Evolutionary conservation across 108 stramenopile genomes (phyloP), one percentile per base, ranked within the genome.

Genomic region (Skeletonema marinoi): DNA sequence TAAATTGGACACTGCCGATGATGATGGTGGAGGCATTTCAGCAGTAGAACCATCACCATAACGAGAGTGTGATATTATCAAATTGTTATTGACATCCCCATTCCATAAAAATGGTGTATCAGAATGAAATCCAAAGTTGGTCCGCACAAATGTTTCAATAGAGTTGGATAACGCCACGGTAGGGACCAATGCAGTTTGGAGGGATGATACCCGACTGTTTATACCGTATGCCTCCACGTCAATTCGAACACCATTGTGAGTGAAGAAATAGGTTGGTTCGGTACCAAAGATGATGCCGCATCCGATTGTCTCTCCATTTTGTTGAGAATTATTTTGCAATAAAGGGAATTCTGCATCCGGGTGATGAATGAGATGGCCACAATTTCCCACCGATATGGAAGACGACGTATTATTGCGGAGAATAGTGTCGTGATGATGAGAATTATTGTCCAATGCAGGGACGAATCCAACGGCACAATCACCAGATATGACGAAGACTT

Each of bases 361-460:
- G 44, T 46, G 44, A 46, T 46, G 16, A 46, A 46, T 46, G 14
- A 46, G 44, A 46, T 46, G 16, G 16, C 44, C 44, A 3, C 44
- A n/a, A 16, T 16, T 46, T 46, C 44, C 44, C 44, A 46, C 16
- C 3, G 44, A 16, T n/a, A 11, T 46, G 4, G 16, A 12, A 16
- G 44, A n/a, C 16, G 14, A n/a, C 16, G 14, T n/a, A 46, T 16
- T n/a, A n/a, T 46, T n/a, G 16, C 1, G 16, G 11, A 16, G 44
- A n/a, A 46, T 46, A 16, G 44, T n/a, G n/a, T 46, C 3, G 16
- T n/a, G 44, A 46, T n/a, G 44, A 46, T 46, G 11, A 16, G 44
- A 46, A 46, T n/a, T 46, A 46, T n/a, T 46, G 44, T 46, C 44
- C 3, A n/a, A n/a, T 61, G 60, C 60, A 61, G 60, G 60, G 14